These are phyloP conservation scores for Dioscorea cayenensis DNA, from an alignment of 116 monocot species.

Conservation along the genomic window DNA sequence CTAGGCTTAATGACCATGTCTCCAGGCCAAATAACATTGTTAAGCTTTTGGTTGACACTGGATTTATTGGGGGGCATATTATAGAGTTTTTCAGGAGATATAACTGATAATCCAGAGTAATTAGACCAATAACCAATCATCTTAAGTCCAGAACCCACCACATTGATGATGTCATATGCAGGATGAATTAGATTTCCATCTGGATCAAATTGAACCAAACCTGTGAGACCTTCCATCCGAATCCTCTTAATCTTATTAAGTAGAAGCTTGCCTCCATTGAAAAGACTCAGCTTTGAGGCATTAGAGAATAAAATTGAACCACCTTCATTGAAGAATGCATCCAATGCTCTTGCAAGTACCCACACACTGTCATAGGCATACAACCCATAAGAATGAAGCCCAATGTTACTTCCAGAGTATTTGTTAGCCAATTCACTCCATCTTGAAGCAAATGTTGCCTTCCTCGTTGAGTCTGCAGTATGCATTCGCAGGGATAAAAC, in stretches of 20 bases:
- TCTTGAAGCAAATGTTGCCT: slow-evolving; percentile 28
- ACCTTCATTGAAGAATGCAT: slow-evolving; percentile 42
- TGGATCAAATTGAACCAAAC: slow-evolving; percentile 35
- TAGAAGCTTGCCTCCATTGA: slow-evolving; percentile 42
- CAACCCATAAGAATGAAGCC: slow-evolving; percentile 47
- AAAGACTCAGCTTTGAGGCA: slow-evolving; percentile 35
- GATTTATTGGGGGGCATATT: slow-evolving; percentile 28
- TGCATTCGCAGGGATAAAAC: slow-evolving; percentile 39
- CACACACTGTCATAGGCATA: slow-evolving; percentile 74
- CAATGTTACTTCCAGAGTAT: slow-evolving; percentile 11
- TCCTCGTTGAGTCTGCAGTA: slow-evolving; percentile 25
- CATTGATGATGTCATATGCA: slow-evolving; percentile 62
- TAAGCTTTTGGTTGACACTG: slow-evolving; percentile 21
- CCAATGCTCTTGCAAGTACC: slow-evolving; percentile 49
- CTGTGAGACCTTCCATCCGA: slow-evolving; percentile 44
- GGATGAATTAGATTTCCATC: slow-evolving; percentile 41
- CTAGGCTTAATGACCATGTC: slow-evolving; percentile 44
- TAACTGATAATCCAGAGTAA: slow-evolving; percentile 42
- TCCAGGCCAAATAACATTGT: slow-evolving; percentile 65
- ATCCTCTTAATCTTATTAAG: slow-evolving; percentile 32
- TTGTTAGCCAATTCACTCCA: slow-evolving; percentile 29
- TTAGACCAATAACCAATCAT: slow-evolving; percentile 70
- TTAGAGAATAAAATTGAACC: slow-evolving; percentile 50
- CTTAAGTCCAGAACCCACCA: slow-evolving; percentile 36
- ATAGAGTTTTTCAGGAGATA: slow-evolving; percentile 57